phyloP scores from a whole-genome alignment of 441 rosid species.

The Macaranga tanarius region DNA sequence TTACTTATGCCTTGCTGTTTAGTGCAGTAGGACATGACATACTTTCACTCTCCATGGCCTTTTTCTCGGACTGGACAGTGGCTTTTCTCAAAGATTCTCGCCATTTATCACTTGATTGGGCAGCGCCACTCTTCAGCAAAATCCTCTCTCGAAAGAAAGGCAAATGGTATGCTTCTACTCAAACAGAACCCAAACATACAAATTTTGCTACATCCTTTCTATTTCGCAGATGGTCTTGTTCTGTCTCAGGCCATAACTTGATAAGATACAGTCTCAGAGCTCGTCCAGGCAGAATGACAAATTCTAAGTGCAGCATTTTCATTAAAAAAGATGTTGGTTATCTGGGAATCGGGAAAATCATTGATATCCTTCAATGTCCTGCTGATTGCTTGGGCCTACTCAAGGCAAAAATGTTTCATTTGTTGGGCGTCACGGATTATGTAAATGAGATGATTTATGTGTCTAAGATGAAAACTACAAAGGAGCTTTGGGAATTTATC shows the following conservation, averaged over 20 bases:
- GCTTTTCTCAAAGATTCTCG: constrained; percentile 23
- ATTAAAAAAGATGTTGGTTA: not conserved
- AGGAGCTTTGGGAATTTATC: constrained; percentile 46
- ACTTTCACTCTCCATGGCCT: not conserved
- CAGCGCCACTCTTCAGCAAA: constrained; percentile 7
- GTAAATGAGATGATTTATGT: constrained; percentile 34
- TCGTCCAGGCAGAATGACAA: not conserved
- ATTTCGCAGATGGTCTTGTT: constrained; percentile 32
- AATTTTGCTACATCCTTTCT: not conserved
- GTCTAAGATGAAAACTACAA: constrained; percentile 37
- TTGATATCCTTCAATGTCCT: not conserved
- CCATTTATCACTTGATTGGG: constrained; percentile 7
- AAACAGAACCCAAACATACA: not conserved
- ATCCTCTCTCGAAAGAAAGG: not conserved
- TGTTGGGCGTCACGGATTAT: constrained; percentile 40
- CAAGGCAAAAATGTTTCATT: constrained; percentile 6
- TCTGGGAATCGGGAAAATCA: no score
- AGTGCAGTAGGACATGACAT: not conserved
- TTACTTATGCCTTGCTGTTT: not conserved
- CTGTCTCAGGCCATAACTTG: constrained; percentile 27
- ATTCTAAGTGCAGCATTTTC: not conserved
- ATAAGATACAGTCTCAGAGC: constrained; percentile 26
- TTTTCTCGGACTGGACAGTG: not conserved
- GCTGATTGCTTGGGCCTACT: not conserved
- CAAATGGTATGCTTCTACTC: not conserved